Base-by-base conservation (phyloP, 371 early-diverging fungal species). In the Lichtheimia hyalospora region DNA sequence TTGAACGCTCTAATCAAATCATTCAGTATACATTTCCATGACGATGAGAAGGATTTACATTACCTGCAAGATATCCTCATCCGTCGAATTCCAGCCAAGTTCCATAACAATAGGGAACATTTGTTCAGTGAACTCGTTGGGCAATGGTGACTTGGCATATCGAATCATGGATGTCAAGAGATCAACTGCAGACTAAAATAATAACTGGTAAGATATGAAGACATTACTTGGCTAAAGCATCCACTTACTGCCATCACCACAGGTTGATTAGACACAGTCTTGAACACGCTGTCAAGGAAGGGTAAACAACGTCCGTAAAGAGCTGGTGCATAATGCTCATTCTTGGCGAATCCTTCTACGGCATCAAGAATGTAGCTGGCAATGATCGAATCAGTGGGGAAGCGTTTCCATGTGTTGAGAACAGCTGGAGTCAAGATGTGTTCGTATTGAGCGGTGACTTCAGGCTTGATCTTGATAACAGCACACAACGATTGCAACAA, bases 21-120 rank as follows among this genome's bases (percentile, higher is more conserved):
- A 21, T 0, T 46, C 5, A 84, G 58, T 12, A 27, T n/a, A 5
- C n/a, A 20, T 49, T 20, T 15, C 6, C 23, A 12, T 56, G 18
- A 54, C 44, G n/a, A 58, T 23, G 15, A 5, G 1, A 42, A 34
- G 34, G 10, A 34, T 8, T 8, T 0, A 34, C 34, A 34, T 34
- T 58, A 67, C 67, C 64, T 79, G 81, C 48, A 79, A 69, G 13
- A 82, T 62, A 60, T 79, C 79, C 34, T 70, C 68, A 65, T 96
- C 91, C 39, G 84, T 86, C 1, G 83, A 75, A 12, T 69, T 75
- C 68, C 87, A 75, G 40, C 91, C 71, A 16, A 90, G 78, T 43
- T 83, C 82, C 81, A 96, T 88, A 25, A 95, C 75, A n/a, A 73
- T 69, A n/a, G 92, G 93, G 73, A 94, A 94, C 60, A 94, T 79